Conservation (phyloP, 1,284 basidiomycete species). For the Caloboletus firmus region DNA sequence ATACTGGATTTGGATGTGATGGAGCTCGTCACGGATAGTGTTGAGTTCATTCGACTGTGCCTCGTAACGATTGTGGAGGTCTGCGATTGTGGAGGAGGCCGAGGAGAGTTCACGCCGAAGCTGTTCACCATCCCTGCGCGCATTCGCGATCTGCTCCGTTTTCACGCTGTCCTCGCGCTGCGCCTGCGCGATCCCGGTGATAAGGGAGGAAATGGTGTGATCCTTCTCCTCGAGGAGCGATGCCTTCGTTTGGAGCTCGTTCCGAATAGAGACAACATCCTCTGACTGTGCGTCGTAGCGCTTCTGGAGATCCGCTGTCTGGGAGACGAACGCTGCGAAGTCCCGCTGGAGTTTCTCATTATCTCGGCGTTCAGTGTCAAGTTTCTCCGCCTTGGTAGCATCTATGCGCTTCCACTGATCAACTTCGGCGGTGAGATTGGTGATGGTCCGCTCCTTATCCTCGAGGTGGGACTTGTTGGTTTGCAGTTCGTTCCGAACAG, state of each 20-base stretch:
- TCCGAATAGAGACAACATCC: constrained; percentile 3
- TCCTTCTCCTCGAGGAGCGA: constrained; percentile 2
- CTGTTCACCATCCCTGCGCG: neutral
- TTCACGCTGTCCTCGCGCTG: neutral
- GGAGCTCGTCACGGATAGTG: neutral
- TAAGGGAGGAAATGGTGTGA: constrained; percentile 1
- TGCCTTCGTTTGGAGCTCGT: neutral
- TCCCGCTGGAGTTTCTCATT: constrained; percentile 6
- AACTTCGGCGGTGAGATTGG: neutral
- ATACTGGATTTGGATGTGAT: neutral
- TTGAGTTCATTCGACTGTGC: neutral
- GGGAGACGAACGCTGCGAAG: neutral
- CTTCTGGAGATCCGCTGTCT: neutral
- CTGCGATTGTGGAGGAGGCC: neutral
- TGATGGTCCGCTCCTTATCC: constrained; percentile 2
- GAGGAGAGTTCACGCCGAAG: constrained; percentile 5
- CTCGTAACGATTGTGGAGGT: neutral
- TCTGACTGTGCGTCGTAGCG: constrained; percentile 7
- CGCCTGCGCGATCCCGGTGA: neutral
- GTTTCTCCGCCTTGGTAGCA: neutral
- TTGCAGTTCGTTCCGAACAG: neutral
- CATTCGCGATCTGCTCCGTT: neutral
- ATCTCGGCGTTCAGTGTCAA: neutral
- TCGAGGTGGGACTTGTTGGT: neutral
- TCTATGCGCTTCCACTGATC: neutral